These are phyloP conservation scores for Fomitopsis palustris DNA, from an alignment of 1,284 basidiomycete species.

Conservation along the genomic window DNA sequence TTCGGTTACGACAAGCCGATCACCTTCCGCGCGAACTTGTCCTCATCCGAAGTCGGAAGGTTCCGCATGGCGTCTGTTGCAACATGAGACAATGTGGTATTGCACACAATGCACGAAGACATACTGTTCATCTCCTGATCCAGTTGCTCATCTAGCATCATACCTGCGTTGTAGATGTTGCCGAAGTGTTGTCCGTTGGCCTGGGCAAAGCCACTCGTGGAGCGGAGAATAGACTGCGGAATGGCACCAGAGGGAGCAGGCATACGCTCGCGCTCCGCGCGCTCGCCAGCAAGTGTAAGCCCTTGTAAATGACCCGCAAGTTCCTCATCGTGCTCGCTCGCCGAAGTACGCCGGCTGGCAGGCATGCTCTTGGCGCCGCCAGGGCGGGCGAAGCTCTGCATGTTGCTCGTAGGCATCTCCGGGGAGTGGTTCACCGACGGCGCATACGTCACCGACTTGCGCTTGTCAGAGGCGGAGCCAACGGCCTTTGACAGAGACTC, in stretches of 20 bases:
- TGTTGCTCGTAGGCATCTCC: slow-evolving; percentile 49
- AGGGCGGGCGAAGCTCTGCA: slow-evolving; percentile 50
- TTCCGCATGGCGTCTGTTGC: slow-evolving; percentile 83
- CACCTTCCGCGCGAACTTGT: slow-evolving; percentile 79
- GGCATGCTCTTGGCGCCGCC: slow-evolving; percentile 86
- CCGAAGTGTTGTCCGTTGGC: slow-evolving; percentile 55
- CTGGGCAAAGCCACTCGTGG: slow-evolving; percentile 40
- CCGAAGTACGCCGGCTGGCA: slow-evolving; percentile 78
- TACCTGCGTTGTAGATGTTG: slow-evolving; percentile 71
- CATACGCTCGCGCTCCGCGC: slow-evolving; percentile 33
- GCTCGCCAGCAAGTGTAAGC: slow-evolving; percentile 60
- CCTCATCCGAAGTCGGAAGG: slow-evolving; percentile 88
- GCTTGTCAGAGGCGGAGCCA: slow-evolving; percentile 66
- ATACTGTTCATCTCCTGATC: slow-evolving; percentile 89
- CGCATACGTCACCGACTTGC: slow-evolving; percentile 83
- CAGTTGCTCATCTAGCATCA: slow-evolving; percentile 87
- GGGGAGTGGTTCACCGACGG: slow-evolving; percentile 71
- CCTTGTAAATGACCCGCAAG: slow-evolving; percentile 71
- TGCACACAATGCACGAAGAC: slow-evolving; percentile 27
- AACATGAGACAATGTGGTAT: slow-evolving; percentile 14
- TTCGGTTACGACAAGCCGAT: not conserved
- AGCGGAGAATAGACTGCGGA: slow-evolving; percentile 43
- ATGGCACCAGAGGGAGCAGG: slow-evolving; percentile 19
- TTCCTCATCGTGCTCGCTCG: slow-evolving; percentile 77
- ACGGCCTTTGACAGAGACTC: slow-evolving; percentile 63